Base-by-base conservation (phyloP, 257 asterid genomes). In the Plantago ovata region DNA sequence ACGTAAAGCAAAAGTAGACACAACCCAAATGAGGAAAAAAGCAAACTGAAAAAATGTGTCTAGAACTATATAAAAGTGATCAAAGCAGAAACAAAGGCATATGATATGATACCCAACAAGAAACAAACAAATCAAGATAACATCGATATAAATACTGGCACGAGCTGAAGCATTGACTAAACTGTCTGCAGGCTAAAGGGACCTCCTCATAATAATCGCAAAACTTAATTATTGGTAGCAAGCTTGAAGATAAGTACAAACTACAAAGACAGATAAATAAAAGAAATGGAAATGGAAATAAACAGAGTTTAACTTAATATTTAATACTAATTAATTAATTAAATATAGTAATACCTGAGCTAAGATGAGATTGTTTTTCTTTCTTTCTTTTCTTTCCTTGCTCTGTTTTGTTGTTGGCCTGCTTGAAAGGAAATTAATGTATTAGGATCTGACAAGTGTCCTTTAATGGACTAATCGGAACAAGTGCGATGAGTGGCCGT, bases 361-460 rank as follows among this genome's bases (percentile, higher is more conserved):
- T n/a, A n/a, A n/a, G n/a, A 28, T 28, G 6, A 28, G 33, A 41
- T 10, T 12, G 2, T 8, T 7, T 41, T 1, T 6, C 11, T 28
- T 28, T 28, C 3, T 28, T 28, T 28, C 7, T 0, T 28, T 28
- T 28, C 4, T 28, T 28, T 28, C 36, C 7, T 28, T 2, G 7
- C 7, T 28, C 36, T 28, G n/a, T 53, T 53, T 47, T 48, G 51
- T 24, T 24, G 41, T 43, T 43, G 57, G 56, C 33, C 50, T 56
- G 65, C 55, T 10, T 28, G 36, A 28, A 2, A 23, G 47, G n/a
- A 18, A 3, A 7, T 7, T 21, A 10, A 38, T n/a, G 33, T 20
- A 16, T 45, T 56, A 70, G 62, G 6, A 61, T 7, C 36, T 5
- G 58, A 68, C 68, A 57, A 38, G 63, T 67, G 81, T 67, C 66